Evolutionary conservation across 345 rosid genomes (phyloP).

Genomic region (Aethionema arabicum): DNA sequence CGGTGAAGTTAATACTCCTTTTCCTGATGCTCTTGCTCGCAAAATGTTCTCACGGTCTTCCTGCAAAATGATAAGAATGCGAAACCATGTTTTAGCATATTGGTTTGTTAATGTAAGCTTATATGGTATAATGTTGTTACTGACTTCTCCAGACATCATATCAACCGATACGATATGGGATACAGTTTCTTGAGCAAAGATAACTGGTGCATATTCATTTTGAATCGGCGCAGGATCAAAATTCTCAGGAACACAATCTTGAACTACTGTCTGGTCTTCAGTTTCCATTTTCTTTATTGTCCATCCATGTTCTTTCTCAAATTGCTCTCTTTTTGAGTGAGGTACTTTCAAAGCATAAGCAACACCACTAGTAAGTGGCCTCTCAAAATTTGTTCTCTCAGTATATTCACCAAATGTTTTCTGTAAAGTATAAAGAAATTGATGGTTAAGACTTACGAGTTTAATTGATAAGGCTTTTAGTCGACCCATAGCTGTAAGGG

Average conservation of each 20-base stretch:
- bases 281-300: constrained; percentile 89
- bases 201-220: constrained; percentile 95
- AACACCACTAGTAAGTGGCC: constrained; percentile 99
- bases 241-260: constrained; percentile 74
- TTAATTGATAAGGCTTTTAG: too few relatives aligned
- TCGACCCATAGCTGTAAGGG: too few relatives aligned
- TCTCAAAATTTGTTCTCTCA: constrained; percentile 92
- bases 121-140: constrained; percentile 19
- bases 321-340: constrained; percentile 76
- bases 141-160: constrained; percentile 98
- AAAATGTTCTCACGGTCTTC: constrained; percentile 93
- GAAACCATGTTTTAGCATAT: constrained; percentile 8
- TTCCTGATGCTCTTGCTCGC: constrained; percentile 91
- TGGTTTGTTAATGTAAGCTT: constrained; percentile 11
- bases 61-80: constrained; percentile 39
- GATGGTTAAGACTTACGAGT: constrained; percentile 8
- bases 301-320: constrained; percentile 81
- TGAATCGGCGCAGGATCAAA: constrained; percentile 89
- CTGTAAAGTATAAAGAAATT: constrained; percentile 44
- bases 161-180: constrained; percentile 93
- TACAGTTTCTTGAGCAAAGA: constrained; percentile 93
- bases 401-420: constrained; percentile 87
- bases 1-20: constrained; percentile 95
- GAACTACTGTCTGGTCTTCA: constrained; percentile 82
- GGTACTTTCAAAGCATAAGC: constrained; percentile 93